Base-by-base conservation (phyloP, 2,329 filamentous ascomycete genomes). In the Laburnicola sp. region DNA sequence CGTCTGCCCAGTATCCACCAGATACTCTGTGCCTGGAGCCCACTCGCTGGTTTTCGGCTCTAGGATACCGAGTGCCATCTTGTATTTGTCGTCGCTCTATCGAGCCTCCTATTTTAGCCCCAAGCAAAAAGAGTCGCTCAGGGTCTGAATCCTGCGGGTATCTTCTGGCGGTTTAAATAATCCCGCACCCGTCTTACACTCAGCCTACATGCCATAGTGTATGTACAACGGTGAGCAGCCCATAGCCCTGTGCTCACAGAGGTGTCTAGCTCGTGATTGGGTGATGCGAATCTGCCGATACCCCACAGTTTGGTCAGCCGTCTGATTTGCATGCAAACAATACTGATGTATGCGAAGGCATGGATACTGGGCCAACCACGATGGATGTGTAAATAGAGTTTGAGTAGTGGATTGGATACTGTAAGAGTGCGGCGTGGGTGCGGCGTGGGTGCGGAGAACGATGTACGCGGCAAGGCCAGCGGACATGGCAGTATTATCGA, bases 41-140 rank as follows among this genome's bases (percentile, higher is more conserved):
- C 51, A 51, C 26, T 37, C 50, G 22, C 54, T 48, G 22, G 50
- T 38, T n/a, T 57, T 54, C 1, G 57, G 55, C 35, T 67, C 50
- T 10, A 69, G 41, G 30, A 69, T 64, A 40, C 66, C 66, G 25
- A 68, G 58, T 44, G 64, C 53, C 66, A 56, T 60, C 10, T 39
- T 51, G 43, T 23, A 25, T 6, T 16, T 47, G 8, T 37, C 21
- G 26, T 26, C 26, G 27, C 10, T 25, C 36, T 11, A 39, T 4
- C 25, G 22, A 3, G 22, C 4, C 39, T 32, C 22, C 32, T 39
- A 23, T 31, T 30, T 3, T 9, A n/a, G n/a, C 21, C n/a, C 27
- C 2, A 23, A 28, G 23, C 26, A 2, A 16, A 21, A 32, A 30
- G 9, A 27, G 10, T 28, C 25, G 5, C 7, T 23, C 25, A 21